phyloP scores from a whole-genome alignment of 2,329 filamentous ascomycete species.

The Polychaeton citri region DNA sequence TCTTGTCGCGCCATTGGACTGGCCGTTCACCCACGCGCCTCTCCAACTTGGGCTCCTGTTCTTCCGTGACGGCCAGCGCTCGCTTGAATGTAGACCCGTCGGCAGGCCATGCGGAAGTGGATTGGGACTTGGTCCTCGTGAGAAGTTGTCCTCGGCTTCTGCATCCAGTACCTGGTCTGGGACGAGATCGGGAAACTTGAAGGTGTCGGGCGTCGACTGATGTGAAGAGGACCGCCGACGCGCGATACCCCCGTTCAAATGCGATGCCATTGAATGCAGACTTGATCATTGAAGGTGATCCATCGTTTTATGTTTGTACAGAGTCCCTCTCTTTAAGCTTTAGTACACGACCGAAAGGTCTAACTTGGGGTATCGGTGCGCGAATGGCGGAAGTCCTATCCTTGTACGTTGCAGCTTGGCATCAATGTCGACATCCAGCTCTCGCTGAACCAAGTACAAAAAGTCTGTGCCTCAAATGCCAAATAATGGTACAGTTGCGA shows the following conservation, averaged over 20 bases:
- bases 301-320: no score
- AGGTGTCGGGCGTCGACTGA: constrained; percentile 11
- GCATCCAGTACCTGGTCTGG: constrained; percentile 19
- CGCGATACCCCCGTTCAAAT: constrained; percentile 12
- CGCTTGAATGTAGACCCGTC: constrained; percentile 25
- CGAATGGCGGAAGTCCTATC: no score
- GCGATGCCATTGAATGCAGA: constrained; percentile 12
- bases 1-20: constrained; percentile 27
- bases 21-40: constrained; percentile 31
- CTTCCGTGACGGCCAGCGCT: constrained; percentile 47
- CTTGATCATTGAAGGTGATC: background rate
- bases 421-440: no score
- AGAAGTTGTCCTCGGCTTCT: constrained; percentile 10
- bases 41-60: constrained; percentile 24
- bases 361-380: no score
- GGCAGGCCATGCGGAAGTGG: constrained; percentile 20
- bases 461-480: no score
- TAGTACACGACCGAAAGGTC: no score
- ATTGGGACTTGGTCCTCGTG: constrained; percentile 15
- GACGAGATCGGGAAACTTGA: constrained; percentile 34
- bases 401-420: no score
- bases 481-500: no score
- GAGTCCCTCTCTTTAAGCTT: no score
- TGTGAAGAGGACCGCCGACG: constrained; percentile 16
- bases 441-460: no score